A percentile compares a stretch with the other conserved stretches of the same genome.
Conservation (phyloP, 345 rosid genomes). For the Gossypium raimondii region DNA sequence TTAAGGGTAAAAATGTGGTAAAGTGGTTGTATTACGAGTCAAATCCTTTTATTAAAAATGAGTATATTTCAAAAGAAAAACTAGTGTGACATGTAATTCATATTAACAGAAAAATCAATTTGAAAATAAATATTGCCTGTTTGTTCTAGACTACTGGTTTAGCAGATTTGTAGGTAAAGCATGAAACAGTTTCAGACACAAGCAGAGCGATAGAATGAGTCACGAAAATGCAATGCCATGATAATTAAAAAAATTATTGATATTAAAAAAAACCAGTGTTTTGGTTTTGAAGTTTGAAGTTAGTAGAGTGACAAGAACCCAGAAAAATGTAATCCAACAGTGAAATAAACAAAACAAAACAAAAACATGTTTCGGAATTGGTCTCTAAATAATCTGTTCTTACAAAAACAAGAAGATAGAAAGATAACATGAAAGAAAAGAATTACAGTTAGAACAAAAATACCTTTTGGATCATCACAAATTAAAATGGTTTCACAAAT, state of each 20-base stretch:
- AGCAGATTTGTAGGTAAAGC: slow-evolving; percentile 25
- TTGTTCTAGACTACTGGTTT: slow-evolving; percentile 2
- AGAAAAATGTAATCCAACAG: slow-evolving; percentile 4
- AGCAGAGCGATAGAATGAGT: slow-evolving; percentile 7
- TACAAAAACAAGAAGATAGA: slow-evolving; percentile 21
- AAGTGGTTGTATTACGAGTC: too few relatives aligned
- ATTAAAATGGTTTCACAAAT: slow-evolving; percentile 13
- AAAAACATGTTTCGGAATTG: neutral
- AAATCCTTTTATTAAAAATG: too few relatives aligned
- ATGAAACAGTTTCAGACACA: slow-evolving; percentile 16
- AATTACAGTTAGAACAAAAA: neutral
- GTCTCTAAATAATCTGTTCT: slow-evolving; percentile 27
- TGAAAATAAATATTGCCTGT: slow-evolving; percentile 8
- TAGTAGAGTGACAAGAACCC: neutral
- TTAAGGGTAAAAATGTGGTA: neutral
- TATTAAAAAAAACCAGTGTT: slow-evolving; percentile 4
- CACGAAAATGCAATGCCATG: neutral
- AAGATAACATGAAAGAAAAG: slow-evolving; percentile 7
- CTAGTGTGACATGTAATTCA: too few relatives aligned
- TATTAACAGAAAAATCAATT: too few relatives aligned
- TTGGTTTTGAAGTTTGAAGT: neutral
- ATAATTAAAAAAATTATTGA: slow-evolving; percentile 6
- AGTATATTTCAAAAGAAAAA: too few relatives aligned
- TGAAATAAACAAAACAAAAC: neutral
- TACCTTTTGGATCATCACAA: neutral